phyloP scores from a whole-genome alignment of 2,329 filamentous ascomycete species.

The Diaporthe caulivora region DNA sequence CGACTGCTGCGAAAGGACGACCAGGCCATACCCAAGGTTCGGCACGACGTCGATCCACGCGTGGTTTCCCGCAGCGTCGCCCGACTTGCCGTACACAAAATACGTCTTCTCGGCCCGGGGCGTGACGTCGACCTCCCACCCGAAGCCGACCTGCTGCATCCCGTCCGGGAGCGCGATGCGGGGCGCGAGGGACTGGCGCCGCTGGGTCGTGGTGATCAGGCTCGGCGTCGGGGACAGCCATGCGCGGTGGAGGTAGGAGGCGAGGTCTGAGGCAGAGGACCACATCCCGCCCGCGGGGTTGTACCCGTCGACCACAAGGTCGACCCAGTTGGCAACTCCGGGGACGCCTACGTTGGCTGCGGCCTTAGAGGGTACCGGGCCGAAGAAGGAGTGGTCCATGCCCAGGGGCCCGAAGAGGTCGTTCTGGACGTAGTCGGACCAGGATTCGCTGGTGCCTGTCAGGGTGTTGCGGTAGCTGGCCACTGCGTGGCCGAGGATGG shows the following conservation, averaged over 20 bases:
- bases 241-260: neutral
- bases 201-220: neutral
- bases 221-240: neutral
- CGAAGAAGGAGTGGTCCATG: neutral
- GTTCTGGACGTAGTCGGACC: neutral
- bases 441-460: neutral
- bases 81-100: slow-evolving; percentile 9
- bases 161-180: slow-evolving; percentile 1
- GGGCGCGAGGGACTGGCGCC: neutral
- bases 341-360: neutral
- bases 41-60: slow-evolving; percentile 19
- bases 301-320: neutral
- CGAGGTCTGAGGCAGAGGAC: neutral
- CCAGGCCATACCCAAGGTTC: neutral
- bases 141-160: slow-evolving; percentile 17
- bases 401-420: neutral
- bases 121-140: slow-evolving; percentile 3
- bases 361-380: neutral
- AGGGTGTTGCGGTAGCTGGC: neutral
- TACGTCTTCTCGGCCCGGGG: neutral
- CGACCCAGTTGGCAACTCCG: neutral
- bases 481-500: neutral
- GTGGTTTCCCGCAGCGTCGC: slow-evolving; percentile 8
- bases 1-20: neutral
- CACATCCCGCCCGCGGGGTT: slow-evolving; percentile 12